Evolutionary conservation across 257 asterid genomes (phyloP), one percentile per base, ranked within the genome.

Genomic region (Petunia secreta): DNA sequence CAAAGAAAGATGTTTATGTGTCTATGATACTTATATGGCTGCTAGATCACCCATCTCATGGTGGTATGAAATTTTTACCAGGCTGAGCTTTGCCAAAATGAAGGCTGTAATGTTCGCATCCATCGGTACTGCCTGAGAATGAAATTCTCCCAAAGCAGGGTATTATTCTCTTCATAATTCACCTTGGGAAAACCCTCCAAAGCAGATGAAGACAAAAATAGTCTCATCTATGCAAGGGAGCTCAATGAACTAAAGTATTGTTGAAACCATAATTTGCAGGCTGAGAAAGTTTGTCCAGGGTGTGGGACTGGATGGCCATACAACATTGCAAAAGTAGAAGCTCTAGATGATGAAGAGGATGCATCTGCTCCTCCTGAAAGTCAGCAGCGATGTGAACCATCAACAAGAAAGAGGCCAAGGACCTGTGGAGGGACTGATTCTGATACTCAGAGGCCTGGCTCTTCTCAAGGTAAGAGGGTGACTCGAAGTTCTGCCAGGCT

Each of bases 71-170:
- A 64, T 55, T 46, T 54, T 80, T 85, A 58, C 80, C 91, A 95
- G 98, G 95, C 94, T 63, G 87, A 89, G 71, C 82, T 82, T 63
- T 95, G 99, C 86, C 87, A 67, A 37, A 95, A 93, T 50, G 92
- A 89, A 84, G 84, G 83, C n/a, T 95, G 99, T 79, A 88, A 87
- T 74, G 90, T 85, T 59, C 89, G 94, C 65, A 89, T 91, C 43
- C 99, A 95, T 85, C 84, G 25, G 2, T 92, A 90, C 87, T 93
- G 99, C 84, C 86, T 90, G 80, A 79, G 84, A 84, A 87, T 90
- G 91, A 93, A 91, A 83, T 93, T 91, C 89, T 83, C 93, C 62
- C 90, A 86, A 79, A 77, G 80, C 81, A 85, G 82, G 98, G 98
- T 93, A 87, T 79, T 71, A 38, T 62, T 63, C 63, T 54, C 48